Evolutionary conservation across 345 rosid genomes (phyloP), one percentile per base, ranked within the genome.

Genomic region (Sisymbrium altissimum): DNA sequence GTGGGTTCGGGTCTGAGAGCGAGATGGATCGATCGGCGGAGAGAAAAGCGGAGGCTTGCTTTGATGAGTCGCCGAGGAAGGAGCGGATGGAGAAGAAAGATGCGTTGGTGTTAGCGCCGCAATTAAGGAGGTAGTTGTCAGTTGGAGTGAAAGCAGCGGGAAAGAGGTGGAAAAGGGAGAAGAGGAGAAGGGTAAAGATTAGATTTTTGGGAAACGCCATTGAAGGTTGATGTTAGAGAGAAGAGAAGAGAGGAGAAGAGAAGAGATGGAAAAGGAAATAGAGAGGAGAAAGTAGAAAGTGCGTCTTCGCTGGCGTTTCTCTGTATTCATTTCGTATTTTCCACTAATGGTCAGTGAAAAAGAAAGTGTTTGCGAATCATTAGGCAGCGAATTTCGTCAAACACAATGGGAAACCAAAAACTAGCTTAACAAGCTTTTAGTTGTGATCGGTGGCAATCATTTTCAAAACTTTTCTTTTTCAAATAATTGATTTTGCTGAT

Each of bases 71-170:
- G 23, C 87, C 66, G 54, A 78, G 33, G 38, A 95, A 95, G 61
- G 85, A 33, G n/a, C 99, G 89, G 65, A 67, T 78, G 35, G 80
- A 48, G 75, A 79, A 80, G 55, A 84, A 64, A 5, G 97, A 78
- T 1, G 87, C 30, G 79, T 81, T 84, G 63, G 85, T 21, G 41
- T 77, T 52, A 21, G 99, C 74, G 56, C 99, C 99, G 44, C 91
- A 89, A 78, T 82, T 85, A 74, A 95, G 69, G 59, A 95, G 97
- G 83, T 87, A 92, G 76, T 86, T 85, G 78, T 95, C 90, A 3
- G 79, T 0, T 29, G 99, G 99, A 68, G 81, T 55, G 82, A 86
- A 95, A 70, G 85, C 66, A 8, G 81, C 9, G 39, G 85, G 62
- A 21, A 66, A 64, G 25, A 10, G 72, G 2, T 59, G 64, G 57